These are phyloP conservation scores for Dryas integrifolia DNA, from an alignment of 331 rosid genomes.

Conservation along the genomic window DNA sequence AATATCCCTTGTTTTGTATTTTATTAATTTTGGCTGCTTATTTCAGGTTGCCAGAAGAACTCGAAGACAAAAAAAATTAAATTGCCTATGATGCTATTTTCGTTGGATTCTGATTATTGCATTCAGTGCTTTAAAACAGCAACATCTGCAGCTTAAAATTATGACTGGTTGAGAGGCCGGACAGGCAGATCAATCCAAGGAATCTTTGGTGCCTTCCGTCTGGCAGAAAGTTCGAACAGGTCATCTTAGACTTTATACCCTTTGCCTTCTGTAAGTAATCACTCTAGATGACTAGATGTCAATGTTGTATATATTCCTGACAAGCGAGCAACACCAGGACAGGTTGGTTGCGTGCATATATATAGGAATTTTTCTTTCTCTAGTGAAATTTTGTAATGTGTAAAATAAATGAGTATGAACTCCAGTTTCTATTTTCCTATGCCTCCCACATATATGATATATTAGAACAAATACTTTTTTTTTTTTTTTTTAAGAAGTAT, in stretches of 20 bases:
- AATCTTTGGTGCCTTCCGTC: background rate
- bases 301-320: conserved; percentile 1
- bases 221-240: background rate
- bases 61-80: conserved; percentile 26
- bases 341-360: background rate
- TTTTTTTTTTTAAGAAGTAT: too few relatives aligned
- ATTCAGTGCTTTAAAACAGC: background rate
- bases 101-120: background rate
- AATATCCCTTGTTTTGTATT: background rate
- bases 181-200: background rate
- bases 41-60: conserved; percentile 39
- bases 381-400: background rate
- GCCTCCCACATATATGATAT: too few relatives aligned
- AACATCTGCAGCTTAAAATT: background rate
- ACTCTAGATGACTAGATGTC: background rate
- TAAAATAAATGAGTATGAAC: background rate
- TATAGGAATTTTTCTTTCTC: background rate
- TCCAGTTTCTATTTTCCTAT: too few relatives aligned
- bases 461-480: too few relatives aligned
- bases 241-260: background rate
- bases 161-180: background rate
- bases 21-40: background rate
- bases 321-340: background rate
- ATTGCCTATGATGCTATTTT: background rate
- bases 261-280: conserved; percentile 13